Conservation (phyloP, 2,329 filamentous ascomycete species). For the Hymenoscyphus fraxineus region DNA sequence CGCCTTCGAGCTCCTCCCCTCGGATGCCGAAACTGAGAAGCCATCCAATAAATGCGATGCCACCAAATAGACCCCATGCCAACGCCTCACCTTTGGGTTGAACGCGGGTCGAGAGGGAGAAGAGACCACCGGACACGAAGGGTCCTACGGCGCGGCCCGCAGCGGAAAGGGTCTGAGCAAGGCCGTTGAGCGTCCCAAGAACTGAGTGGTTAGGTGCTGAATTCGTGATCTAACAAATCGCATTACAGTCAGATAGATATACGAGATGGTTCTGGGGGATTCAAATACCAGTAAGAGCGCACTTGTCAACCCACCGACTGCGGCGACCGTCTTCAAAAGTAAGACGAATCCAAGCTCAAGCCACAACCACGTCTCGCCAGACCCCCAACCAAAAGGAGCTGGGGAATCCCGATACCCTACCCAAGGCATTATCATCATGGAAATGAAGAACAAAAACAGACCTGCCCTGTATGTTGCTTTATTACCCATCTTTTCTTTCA, state of each 20-base stretch:
- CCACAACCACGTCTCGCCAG: constrained; percentile 69
- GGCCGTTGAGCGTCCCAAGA: constrained; percentile 84
- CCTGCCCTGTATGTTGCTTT: constrained; percentile 77
- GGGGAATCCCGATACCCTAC: constrained; percentile 70
- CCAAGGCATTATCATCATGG: constrained; percentile 86
- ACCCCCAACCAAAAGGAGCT: constrained; percentile 54
- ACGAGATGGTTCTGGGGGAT: background rate
- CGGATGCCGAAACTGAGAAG: constrained; percentile 74
- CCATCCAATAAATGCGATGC: constrained; percentile 77
- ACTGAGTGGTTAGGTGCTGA: constrained; percentile 81
- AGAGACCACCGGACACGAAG: constrained; percentile 81
- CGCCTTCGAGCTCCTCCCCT: constrained; percentile 54
- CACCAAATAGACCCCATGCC: constrained; percentile 84
- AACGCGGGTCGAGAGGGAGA: constrained; percentile 71
- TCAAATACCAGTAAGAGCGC: constrained; percentile 75
- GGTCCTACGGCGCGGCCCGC: constrained; percentile 85
- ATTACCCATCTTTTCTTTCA: constrained; percentile 80
- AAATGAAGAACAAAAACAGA: constrained; percentile 73
- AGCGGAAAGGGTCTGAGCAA: constrained; percentile 90
- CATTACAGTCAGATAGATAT: background rate
- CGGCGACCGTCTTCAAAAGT: constrained; percentile 83
- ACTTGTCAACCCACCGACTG: constrained; percentile 87
- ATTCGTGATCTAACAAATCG: constrained; percentile 71
- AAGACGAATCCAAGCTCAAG: constrained; percentile 75
- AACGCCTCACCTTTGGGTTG: constrained; percentile 78